Conservation (phyloP, 129 eudicot genomes). For the Artemisia argyi region DNA sequence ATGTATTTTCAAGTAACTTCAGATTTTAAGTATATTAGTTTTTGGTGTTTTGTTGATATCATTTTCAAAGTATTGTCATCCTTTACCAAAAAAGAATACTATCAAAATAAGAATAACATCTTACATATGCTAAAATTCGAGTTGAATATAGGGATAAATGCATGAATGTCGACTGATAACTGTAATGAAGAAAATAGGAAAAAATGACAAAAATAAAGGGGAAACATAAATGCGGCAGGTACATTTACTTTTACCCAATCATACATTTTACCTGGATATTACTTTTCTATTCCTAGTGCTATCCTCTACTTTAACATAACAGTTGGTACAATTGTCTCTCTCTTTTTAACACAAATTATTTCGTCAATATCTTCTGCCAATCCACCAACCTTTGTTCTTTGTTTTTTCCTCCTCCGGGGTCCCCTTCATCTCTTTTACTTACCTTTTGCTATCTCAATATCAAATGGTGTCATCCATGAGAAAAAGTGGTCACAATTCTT, state of each 20-base stretch:
- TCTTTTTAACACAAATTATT: conserved; percentile 20
- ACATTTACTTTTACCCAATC: conserved; percentile 21
- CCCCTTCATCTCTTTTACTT: background rate
- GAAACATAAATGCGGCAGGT: background rate
- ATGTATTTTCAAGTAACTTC: no score
- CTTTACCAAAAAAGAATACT: background rate
- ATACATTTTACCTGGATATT: conserved; percentile 29
- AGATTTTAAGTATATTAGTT: no score
- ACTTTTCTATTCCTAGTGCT: background rate
- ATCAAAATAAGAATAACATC: no score
- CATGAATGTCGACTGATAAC: conserved; percentile 11
- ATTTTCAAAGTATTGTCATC: no score
- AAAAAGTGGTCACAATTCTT: no score
- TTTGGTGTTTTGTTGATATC: no score
- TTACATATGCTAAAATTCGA: no score
- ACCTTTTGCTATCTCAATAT: background rate
- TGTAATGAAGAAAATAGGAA: conserved; percentile 21
- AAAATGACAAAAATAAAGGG: conserved; percentile 10
- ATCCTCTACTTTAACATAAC: conserved; percentile 8
- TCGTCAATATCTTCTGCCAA: conserved; percentile 20
- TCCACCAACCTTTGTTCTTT: conserved; percentile 28
- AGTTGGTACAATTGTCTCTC: conserved; percentile 23
- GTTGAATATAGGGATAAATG: background rate
- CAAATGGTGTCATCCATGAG: no score
- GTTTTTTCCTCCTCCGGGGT: background rate